Conservation (phyloP, 441 rosid genomes). For the Daphne laureola region DNA sequence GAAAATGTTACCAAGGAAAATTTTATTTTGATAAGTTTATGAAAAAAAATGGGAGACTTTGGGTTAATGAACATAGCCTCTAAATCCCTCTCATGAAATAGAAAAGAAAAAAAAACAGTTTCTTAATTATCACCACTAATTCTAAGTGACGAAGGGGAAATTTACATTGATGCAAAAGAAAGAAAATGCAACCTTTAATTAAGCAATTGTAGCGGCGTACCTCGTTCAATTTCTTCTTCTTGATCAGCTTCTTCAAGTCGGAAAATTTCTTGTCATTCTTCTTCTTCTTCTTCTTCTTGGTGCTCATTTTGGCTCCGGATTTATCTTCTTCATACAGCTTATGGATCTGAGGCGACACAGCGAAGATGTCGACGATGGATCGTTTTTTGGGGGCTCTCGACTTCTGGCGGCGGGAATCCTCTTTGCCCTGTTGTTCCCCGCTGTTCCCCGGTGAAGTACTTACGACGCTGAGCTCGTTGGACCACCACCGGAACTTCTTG, state of each 20-base stretch:
- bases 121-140: no score
- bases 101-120: no score
- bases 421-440: slow-evolving; percentile 18
- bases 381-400: slow-evolving; percentile 39
- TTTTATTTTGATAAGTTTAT: no score
- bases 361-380: slow-evolving; percentile 40
- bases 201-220: no score
- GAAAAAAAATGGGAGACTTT: no score
- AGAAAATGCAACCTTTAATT: no score
- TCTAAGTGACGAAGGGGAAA: no score
- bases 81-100: no score
- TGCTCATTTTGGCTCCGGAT: neutral
- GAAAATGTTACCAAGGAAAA: no score
- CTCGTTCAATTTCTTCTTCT: slow-evolving; percentile 13
- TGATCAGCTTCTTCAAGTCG: slow-evolving; percentile 10
- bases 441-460: slow-evolving; percentile 13
- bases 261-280: slow-evolving; percentile 17
- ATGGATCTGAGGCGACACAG: slow-evolving; percentile 33
- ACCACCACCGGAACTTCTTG: slow-evolving; percentile 59
- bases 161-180: no score
- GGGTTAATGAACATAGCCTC: no score
- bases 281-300: slow-evolving; percentile 17
- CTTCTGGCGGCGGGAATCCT: slow-evolving; percentile 15
- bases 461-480: slow-evolving; percentile 34
- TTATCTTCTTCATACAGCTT: slow-evolving; percentile 10